Base-by-base conservation (phyloP, 805 yeast genomes). In the Sugiyamaella smithiae region DNA sequence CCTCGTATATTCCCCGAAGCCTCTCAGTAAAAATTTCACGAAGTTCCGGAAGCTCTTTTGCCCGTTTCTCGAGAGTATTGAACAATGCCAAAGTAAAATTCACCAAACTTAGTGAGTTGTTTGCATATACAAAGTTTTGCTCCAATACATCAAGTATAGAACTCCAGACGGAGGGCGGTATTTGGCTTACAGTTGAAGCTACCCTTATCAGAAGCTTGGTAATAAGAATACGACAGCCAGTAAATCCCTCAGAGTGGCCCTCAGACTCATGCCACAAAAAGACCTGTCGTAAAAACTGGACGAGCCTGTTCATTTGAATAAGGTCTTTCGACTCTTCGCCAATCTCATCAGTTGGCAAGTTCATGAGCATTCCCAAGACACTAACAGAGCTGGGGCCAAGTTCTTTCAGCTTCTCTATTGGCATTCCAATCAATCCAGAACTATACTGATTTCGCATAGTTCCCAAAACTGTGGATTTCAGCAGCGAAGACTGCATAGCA, bases 221-320 rank as follows among this genome's bases (percentile, higher is more conserved):
- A 20, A 85, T 58, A 25, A 73, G 76, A 17, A 78, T 62, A 60
- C 91, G 72, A 24, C 80, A 62, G 4, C 70, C 62, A 14, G 69
- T 57, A 52, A 85, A 87, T 5, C 67, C 74, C 0, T 68, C 64
- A 16, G 82, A 88, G 61, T 78, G 84, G 1, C 84, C 79, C 44
- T 74, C 56, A 17, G 80, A 88, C 20, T 81, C 85, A 19, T 83
- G 56, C 87, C 90, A 84, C 16, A 66, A 66, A 3, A 64, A 59
- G 1, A 88, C 54, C 4, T 77, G 73, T 36, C 71, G 75, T 16
- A 86, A 52, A 6, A 84, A 65, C 87, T 85, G 78, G 37, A 72
- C 75, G 33, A 84, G 67, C 56, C 93, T 74, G 58, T 82, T 89
- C 2, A 76, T 71, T 5, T 87, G 84, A 22, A 85, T 66, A 1